A percentile compares a stretch with the other conserved stretches of the same genome.
Evolutionary conservation across 2,329 filamentous ascomycete genomes (phyloP).

Genomic region (Alternaria infectoria): DNA sequence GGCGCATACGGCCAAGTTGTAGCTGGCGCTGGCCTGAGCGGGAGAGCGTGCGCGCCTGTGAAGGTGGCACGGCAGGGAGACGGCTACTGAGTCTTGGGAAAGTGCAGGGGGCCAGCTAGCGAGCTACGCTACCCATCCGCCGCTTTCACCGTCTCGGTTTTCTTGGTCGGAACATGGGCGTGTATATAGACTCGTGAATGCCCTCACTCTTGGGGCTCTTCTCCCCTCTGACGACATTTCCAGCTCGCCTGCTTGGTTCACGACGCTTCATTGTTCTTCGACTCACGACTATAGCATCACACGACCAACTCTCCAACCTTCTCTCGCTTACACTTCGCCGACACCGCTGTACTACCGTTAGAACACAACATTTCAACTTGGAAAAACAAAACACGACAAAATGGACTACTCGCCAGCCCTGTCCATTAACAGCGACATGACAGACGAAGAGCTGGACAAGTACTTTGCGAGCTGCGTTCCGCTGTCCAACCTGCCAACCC

Average conservation of each 20-base stretch:
- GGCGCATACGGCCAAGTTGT: conserved; percentile 7
- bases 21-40: conserved; percentile 15
- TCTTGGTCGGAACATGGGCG: conserved; percentile 13
- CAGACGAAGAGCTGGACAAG: conserved; percentile 47
- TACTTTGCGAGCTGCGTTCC: conserved; percentile 50
- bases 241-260: conserved; percentile 9
- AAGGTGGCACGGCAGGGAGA: conserved; percentile 30
- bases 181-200: conserved; percentile 31
- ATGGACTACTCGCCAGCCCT: conserved; percentile 40
- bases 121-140: conserved; percentile 25
- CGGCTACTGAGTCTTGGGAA: conserved; percentile 17
- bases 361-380: background rate
- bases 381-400: background rate
- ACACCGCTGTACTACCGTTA: conserved; percentile 10
- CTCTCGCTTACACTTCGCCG: conserved; percentile 3
- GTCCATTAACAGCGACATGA: conserved; percentile 40
- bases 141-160: conserved; percentile 37
- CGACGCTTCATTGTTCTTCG: background rate
- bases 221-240: conserved; percentile 22
- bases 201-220: conserved; percentile 24
- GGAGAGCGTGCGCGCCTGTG: conserved; percentile 6
- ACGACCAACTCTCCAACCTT: conserved; percentile 1
- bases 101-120: conserved; percentile 22
- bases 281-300: background rate
- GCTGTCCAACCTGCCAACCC: conserved; percentile 49